Evolutionary conservation across 805 yeast genomes (phyloP).

Genomic region (Barnettozyma siamensis): DNA sequence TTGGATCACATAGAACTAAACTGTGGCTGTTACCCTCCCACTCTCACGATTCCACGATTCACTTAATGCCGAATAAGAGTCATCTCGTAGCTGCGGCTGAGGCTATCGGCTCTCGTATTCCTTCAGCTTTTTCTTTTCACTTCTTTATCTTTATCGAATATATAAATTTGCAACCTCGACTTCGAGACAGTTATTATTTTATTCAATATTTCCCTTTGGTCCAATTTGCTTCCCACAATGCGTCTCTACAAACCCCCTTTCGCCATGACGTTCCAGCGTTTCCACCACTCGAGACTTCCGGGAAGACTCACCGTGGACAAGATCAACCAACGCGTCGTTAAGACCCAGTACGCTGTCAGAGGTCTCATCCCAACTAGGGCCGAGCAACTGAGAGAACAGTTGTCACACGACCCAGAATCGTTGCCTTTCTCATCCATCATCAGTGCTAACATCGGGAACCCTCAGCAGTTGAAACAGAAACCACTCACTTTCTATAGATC

Average conservation of each 20-base stretch:
- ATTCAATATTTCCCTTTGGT: too few species aligned
- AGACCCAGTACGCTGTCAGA: constrained; percentile 94
- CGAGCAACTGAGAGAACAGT: constrained; percentile 63
- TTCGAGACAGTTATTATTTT: too few species aligned
- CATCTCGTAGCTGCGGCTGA: too few species aligned
- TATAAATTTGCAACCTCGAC: too few species aligned
- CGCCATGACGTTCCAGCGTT: neutral
- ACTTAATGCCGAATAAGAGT: too few species aligned
- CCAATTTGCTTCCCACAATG: neutral
- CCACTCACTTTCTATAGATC: constrained; percentile 96
- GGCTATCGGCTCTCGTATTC: too few species aligned
- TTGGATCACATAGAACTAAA: too few species aligned
- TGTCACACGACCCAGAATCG: constrained; percentile 48
- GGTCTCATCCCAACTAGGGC: constrained; percentile 94
- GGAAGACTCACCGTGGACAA: constrained; percentile 39
- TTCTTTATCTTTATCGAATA: too few species aligned
- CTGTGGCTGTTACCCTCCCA: too few species aligned
- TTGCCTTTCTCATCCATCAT: constrained; percentile 76
- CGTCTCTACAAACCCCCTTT: neutral
- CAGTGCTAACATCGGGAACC: constrained; percentile 94
- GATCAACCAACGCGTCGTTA: constrained; percentile 66
- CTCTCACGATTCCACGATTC: too few species aligned
- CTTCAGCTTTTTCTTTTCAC: too few species aligned
- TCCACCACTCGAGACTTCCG: constrained; percentile 24
- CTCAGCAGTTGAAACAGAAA: constrained; percentile 91